Evolutionary conservation across 2,329 filamentous ascomycete species (phyloP).

Genomic region (Leptographium flavum): DNA sequence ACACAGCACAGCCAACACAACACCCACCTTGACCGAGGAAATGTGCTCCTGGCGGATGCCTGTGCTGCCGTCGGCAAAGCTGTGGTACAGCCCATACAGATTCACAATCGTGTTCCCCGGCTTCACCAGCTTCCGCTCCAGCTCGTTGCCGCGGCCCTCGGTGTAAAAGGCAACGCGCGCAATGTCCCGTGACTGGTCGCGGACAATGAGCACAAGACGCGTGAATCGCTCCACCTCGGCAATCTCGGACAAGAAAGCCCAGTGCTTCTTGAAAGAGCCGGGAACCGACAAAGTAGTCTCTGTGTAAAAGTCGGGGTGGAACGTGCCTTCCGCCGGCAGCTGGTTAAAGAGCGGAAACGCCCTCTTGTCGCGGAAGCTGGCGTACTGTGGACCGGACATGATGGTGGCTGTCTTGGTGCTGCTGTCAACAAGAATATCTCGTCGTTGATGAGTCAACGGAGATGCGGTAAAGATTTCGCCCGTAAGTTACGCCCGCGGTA

Average conservation of each 20-base stretch:
- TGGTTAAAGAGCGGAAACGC: not conserved
- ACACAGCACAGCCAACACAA: not conserved
- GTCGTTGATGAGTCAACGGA: no score
- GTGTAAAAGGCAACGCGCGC: conserved; percentile 1
- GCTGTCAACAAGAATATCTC: no score
- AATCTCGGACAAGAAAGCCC: conserved; percentile 1
- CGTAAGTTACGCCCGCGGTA: no score
- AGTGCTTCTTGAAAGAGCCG: not conserved
- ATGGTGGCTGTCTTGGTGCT: not conserved
- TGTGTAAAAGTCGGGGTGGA: not conserved
- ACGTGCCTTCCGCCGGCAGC: not conserved
- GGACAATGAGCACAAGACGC: not conserved
- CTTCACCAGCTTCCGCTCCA: not conserved
- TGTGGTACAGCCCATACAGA: not conserved
- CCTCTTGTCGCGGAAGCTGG: not conserved
- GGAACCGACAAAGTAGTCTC: not conserved
- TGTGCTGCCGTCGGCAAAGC: not conserved
- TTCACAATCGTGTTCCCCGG: not conserved
- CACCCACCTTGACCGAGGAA: not conserved
- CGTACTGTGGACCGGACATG: not conserved
- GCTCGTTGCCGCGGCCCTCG: not conserved
- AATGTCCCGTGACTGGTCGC: not conserved
- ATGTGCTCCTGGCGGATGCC: not conserved
- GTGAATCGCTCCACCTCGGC: not conserved
- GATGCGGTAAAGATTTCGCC: no score